These are phyloP conservation scores for Colletotrichum lini DNA, from an alignment of 2,329 filamentous ascomycete species.

Conservation along the genomic window DNA sequence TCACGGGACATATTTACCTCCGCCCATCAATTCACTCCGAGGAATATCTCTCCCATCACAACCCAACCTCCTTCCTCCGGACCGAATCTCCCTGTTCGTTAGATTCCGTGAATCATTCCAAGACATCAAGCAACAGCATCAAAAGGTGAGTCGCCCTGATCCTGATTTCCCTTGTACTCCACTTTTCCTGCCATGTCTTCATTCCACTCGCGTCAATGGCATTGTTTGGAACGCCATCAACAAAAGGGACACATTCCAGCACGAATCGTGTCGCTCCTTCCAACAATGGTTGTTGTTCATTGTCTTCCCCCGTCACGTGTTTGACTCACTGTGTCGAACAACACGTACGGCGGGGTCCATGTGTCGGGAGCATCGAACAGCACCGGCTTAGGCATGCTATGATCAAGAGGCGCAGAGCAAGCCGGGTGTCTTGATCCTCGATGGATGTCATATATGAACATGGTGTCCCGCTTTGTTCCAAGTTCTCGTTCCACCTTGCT, in stretches of 20 bases:
- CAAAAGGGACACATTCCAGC: constrained; percentile 29
- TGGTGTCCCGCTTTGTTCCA: constrained; percentile 5
- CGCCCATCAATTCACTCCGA: constrained; percentile 24
- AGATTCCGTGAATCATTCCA: constrained; percentile 34
- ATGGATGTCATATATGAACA: constrained; percentile 26
- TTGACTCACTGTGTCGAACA: constrained; percentile 18
- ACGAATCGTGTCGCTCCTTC: constrained; percentile 10
- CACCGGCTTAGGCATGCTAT: constrained; percentile 5
- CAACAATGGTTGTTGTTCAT: constrained; percentile 28
- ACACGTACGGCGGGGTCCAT: not conserved
- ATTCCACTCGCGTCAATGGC: constrained; percentile 35
- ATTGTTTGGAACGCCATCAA: constrained; percentile 32
- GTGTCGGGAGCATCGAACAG: constrained; percentile 8
- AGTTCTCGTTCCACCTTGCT: constrained; percentile 10
- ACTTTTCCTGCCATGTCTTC: constrained; percentile 17
- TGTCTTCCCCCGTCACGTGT: constrained; percentile 26
- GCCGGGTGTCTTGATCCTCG: not conserved
- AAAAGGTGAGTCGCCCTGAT: constrained; percentile 29
- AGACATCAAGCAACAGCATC: constrained; percentile 30
- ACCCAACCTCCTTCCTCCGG: constrained; percentile 10
- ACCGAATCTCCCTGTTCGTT: constrained; percentile 24
- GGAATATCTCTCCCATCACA: constrained; percentile 15
- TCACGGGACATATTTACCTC: constrained; percentile 33
- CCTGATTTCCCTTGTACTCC: not conserved
- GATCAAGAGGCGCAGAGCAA: not conserved